A percentile compares a stretch with the other conserved stretches of the same genome.
These are phyloP conservation scores for Asterophora parasitica DNA, from an alignment of 768 basidiomycete genomes.

Conservation along the genomic window DNA sequence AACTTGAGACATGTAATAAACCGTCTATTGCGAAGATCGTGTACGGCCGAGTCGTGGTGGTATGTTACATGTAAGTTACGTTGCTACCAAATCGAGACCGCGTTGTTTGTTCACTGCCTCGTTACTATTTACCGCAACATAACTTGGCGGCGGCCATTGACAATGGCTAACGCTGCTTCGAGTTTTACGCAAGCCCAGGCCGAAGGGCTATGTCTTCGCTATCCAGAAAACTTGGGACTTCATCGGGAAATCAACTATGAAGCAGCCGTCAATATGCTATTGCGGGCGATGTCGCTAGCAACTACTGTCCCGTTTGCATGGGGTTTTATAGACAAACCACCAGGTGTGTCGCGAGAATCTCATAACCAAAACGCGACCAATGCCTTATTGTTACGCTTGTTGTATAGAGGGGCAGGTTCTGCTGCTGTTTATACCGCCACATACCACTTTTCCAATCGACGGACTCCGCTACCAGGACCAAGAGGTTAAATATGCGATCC, in stretches of 20 bases:
- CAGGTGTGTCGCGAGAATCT: slow-evolving; percentile 40
- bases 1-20: too few relatives aligned
- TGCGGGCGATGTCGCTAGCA: slow-evolving; percentile 54
- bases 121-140: too few relatives aligned
- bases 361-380: not conserved
- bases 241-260: slow-evolving; percentile 56
- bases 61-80: too few relatives aligned
- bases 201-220: slow-evolving; percentile 66
- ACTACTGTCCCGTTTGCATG: slow-evolving; percentile 60
- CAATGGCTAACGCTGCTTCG: too few relatives aligned
- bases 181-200: slow-evolving; percentile 42
- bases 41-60: too few relatives aligned
- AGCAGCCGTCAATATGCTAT: slow-evolving; percentile 53
- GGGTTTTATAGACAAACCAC: slow-evolving; percentile 75
- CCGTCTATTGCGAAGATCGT: too few relatives aligned
- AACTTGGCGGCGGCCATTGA: too few relatives aligned
- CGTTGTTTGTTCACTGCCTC: too few relatives aligned
- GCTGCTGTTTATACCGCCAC: slow-evolving; percentile 61
- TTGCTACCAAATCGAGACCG: too few relatives aligned
- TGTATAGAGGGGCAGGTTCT: slow-evolving; percentile 57
- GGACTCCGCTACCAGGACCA: slow-evolving; percentile 74
- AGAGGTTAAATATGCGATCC: slow-evolving; percentile 56
- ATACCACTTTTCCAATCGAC: slow-evolving; percentile 63
- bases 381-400: not conserved
- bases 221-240: slow-evolving; percentile 58